phyloP scores from a whole-genome alignment of 2,329 filamentous ascomycete species.

The Trichoderma endophyticum region DNA sequence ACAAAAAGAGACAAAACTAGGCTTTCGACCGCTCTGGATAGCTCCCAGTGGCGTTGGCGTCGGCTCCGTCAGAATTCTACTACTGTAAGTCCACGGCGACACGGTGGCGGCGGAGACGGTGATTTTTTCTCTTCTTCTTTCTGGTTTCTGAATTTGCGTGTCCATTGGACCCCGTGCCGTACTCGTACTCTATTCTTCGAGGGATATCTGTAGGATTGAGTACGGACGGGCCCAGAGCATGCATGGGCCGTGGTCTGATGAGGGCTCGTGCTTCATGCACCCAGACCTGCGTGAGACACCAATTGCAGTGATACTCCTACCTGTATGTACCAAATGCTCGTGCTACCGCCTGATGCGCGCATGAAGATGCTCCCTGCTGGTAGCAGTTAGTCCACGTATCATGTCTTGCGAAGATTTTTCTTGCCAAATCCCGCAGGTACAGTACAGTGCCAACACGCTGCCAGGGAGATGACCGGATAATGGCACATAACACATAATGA shows the following conservation, averaged over 20 bases:
- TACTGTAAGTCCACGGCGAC: background rate
- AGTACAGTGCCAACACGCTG: background rate
- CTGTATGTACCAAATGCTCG: background rate
- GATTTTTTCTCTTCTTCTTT: background rate
- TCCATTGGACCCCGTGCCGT: background rate
- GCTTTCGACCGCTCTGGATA: background rate
- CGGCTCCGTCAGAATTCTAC: background rate
- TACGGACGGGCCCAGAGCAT: background rate
- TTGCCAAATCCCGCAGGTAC: background rate
- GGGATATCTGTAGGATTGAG: background rate
- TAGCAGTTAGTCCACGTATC: background rate
- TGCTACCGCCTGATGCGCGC: background rate
- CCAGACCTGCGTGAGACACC: background rate
- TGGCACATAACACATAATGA: background rate
- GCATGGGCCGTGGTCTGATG: background rate
- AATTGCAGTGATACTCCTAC: background rate
- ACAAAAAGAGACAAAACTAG: background rate
- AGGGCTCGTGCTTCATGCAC: background rate
- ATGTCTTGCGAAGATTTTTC: background rate
- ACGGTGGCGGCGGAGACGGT: background rate
- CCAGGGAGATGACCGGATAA: background rate
- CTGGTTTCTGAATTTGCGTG: background rate
- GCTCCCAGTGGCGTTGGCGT: background rate
- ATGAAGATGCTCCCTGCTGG: background rate
- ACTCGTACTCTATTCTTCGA: background rate